Evolutionary conservation across 352 stramenopile species (phyloP), one percentile per base, ranked within the genome.

Genomic region (Phytopythium cucurbitacearum): DNA sequence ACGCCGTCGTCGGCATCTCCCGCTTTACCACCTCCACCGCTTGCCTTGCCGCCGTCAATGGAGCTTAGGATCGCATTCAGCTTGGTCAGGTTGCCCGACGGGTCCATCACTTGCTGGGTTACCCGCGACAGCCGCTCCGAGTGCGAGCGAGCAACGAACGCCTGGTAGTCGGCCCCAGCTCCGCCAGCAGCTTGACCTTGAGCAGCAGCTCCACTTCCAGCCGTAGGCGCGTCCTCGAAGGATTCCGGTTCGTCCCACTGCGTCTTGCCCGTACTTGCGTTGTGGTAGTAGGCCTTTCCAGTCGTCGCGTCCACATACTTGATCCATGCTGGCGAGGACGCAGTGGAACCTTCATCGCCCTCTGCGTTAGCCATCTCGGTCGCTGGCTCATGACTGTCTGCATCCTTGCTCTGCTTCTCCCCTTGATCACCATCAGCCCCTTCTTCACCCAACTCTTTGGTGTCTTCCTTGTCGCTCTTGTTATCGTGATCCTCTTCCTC

Each of bases 271-370:
- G 76, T 88, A 37, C 71, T 67, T 1, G 72, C 62, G 60, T 93
- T 73, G 51, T 85, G 71, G 55, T 77, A 94, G 53, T 93, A 94
- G 28, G 85, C 72, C 15, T 91, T 91, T 3, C 76, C 78, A 34
- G 64, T 85, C 5, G 69, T 40, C 42, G 53, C 57, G 48, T 94
- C 85, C n/a, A 93, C 39, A 49, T 88, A 80, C 59, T 88, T 89
- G 12, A 85, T 60, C 85, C 85, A 94, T 11, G 34, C 7, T 48
- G 40, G 7, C 13, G 48, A 7, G 0, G 16, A 21, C 13, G 55
- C 45, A 4, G 56, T 36, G 36, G 13, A 11, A 37, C 3, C 15
- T 12, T 53, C 28, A 16, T 48, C 21, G 43, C 11, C 34, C 6
- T 52, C 44, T 40, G 53, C 37, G 39, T 47, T 13, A 5, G 15